Percentiles rank a stretch among this genome's conserved stretches.
phyloP scores from a whole-genome alignment of 495 filamentous ascomycete genomes.

The Tuber melanosporum region DNA sequence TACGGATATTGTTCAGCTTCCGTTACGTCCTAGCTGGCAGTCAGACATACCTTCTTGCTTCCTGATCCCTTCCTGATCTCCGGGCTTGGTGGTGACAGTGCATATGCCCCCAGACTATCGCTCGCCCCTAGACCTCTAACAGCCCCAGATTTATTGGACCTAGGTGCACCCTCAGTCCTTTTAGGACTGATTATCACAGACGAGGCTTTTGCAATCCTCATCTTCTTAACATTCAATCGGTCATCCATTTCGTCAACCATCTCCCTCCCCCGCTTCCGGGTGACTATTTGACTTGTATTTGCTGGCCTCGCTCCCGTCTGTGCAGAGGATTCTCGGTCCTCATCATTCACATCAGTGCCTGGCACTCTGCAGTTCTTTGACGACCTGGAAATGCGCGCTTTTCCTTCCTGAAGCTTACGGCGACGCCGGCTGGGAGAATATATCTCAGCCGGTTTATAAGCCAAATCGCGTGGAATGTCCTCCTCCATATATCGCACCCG shows the following conservation, averaged over 20 bases:
- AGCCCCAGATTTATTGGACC: too few relatives aligned
- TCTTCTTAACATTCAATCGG: neutral
- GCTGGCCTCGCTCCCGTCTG: rapidly evolving
- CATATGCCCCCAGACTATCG: too few relatives aligned
- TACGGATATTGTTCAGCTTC: neutral
- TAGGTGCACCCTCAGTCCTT: too few relatives aligned
- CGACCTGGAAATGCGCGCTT: neutral
- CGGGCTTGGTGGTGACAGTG: neutral
- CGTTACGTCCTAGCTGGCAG: rapidly evolving
- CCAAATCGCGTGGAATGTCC: neutral
- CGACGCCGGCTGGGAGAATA: neutral
- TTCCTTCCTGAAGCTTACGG: neutral
- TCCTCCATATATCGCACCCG: neutral
- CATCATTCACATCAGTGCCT: too few relatives aligned
- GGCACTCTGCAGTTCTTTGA: too few relatives aligned
- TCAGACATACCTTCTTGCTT: neutral
- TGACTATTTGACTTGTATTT: rapidly evolving
- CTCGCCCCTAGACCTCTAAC: too few relatives aligned
- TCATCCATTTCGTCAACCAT: neutral
- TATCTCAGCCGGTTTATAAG: neutral
- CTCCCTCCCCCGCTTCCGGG: neutral
- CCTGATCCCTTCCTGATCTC: neutral
- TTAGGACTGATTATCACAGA: too few relatives aligned
- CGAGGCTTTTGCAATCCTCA: too few relatives aligned
- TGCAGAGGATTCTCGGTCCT: neutral